Conservation (phyloP, 1,284 basidiomycete genomes). For the Pascua guehoae region DNA sequence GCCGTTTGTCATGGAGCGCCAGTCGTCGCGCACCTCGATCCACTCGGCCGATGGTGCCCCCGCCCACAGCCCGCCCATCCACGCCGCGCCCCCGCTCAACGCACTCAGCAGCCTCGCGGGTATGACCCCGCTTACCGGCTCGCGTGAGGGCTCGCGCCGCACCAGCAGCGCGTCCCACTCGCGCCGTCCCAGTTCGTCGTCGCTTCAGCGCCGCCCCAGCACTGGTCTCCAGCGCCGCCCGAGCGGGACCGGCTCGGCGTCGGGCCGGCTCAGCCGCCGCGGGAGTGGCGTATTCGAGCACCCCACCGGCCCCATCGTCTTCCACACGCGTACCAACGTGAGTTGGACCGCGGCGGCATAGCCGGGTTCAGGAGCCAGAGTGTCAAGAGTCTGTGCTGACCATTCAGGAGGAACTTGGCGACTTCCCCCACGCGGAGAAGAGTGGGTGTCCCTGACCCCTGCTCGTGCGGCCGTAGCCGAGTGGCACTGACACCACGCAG, state of each 20-base stretch:
- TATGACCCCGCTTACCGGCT: slow-evolving; percentile 3
- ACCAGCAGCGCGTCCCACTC: not conserved
- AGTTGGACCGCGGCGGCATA: slow-evolving; percentile 3
- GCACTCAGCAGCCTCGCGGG: not conserved
- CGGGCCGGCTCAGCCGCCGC: slow-evolving; percentile 29
- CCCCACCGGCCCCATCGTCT: slow-evolving; percentile 68
- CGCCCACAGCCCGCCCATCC: no score
- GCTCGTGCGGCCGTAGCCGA: no score
- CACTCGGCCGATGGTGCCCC: no score
- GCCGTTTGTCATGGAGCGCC: slow-evolving; percentile 9
- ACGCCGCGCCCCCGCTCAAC: no score
- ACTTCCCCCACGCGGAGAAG: slow-evolving; percentile 50
- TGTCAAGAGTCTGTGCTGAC: slow-evolving; percentile 3
- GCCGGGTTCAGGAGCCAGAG: no score
- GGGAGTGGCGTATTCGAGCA: slow-evolving; percentile 62
- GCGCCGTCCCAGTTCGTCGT: not conserved
- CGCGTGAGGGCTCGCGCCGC: not conserved
- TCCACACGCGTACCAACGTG: slow-evolving; percentile 55
- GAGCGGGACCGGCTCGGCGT: not conserved
- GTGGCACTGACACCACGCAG: slow-evolving; percentile 17
- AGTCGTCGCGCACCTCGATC: not conserved
- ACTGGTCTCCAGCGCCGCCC: not conserved
- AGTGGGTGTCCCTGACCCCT: slow-evolving; percentile 27
- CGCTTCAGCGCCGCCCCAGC: not conserved
- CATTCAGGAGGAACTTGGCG: slow-evolving; percentile 36